A percentile compares a stretch with the other conserved stretches of the same genome.
Conservation (phyloP, 139 green algal genomes). For the Asterochloris erici region DNA sequence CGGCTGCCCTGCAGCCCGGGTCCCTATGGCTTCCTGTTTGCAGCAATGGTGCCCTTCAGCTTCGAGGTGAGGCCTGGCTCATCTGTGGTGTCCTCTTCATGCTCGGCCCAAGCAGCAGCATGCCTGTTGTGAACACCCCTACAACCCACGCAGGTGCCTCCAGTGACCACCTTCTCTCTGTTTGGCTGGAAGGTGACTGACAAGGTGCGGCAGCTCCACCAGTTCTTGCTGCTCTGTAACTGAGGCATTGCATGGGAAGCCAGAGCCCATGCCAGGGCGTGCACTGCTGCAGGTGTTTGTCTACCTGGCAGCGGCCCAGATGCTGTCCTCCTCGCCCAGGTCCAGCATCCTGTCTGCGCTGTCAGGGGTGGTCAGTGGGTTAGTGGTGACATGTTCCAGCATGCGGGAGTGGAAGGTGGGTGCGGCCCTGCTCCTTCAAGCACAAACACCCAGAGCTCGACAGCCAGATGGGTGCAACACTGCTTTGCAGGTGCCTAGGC, state of each 20-base stretch:
- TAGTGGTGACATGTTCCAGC: background rate
- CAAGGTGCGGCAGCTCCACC: conserved; percentile 37
- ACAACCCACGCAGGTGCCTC: conserved; percentile 21
- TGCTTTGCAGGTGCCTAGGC: too few species aligned
- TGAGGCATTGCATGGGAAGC: too few species aligned
- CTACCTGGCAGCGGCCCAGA: conserved; percentile 51
- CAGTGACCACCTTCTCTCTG: conserved; percentile 39
- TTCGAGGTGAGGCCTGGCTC: conserved; percentile 20
- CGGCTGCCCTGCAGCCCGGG: conserved; percentile 16
- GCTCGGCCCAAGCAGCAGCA: too few species aligned
- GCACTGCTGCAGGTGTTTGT: conserved; percentile 34
- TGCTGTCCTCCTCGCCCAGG: conserved; percentile 37
- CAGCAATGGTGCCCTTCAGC: conserved; percentile 45
- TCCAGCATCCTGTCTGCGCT: conserved; percentile 10
- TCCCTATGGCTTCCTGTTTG: conserved; percentile 49
- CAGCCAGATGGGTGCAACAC: too few species aligned
- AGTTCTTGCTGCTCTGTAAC: too few species aligned
- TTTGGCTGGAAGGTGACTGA: conserved; percentile 50
- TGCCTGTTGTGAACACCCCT: too few species aligned
- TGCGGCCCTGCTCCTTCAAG: background rate
- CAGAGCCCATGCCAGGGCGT: background rate
- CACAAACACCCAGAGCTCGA: too few species aligned
- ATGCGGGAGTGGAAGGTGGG: background rate
- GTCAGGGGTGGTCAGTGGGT: background rate
- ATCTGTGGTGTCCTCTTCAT: too few species aligned